Conservation (phyloP, 768 basidiomycete genomes). For the Tephrocybe rancida region DNA sequence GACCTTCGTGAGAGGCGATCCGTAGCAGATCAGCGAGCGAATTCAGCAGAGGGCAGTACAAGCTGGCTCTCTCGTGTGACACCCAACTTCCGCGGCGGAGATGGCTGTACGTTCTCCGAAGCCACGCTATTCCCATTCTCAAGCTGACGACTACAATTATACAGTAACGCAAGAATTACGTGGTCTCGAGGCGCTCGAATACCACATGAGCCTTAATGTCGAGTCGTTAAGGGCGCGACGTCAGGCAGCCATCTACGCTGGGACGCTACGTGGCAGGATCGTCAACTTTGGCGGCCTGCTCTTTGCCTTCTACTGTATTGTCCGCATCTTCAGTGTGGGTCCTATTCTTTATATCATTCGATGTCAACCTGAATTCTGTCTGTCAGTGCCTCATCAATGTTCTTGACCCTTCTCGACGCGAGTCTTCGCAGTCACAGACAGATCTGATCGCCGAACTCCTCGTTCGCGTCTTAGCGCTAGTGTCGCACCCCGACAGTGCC, state of each 20-base stretch:
- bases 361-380: background rate
- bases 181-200: conserved; percentile 68
- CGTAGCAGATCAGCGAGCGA: conserved; percentile 33
- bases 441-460: conserved; percentile 41
- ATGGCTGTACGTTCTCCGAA: conserved; percentile 33
- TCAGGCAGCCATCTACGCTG: conserved; percentile 48
- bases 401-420: conserved; percentile 36
- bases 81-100: conserved; percentile 50
- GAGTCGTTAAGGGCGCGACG: conserved; percentile 50
- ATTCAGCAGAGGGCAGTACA: conserved; percentile 23
- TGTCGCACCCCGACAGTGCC: conserved; percentile 29
- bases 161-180: conserved; percentile 58
- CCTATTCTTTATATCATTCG: background rate
- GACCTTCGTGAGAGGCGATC: conserved; percentile 49
- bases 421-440: conserved; percentile 26
- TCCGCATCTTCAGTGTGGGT: conserved; percentile 64
- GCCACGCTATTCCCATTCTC: background rate
- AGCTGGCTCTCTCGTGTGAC: conserved; percentile 56
- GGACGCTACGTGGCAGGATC: conserved; percentile 57
- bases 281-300: conserved; percentile 46
- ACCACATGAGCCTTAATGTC: conserved; percentile 65
- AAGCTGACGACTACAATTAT: background rate
- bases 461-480: conserved; percentile 33
- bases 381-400: conserved; percentile 53
- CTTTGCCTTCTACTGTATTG: conserved; percentile 70